phyloP scores from a whole-genome alignment of 495 filamentous ascomycete genomes.

The Collariella sp. region DNA sequence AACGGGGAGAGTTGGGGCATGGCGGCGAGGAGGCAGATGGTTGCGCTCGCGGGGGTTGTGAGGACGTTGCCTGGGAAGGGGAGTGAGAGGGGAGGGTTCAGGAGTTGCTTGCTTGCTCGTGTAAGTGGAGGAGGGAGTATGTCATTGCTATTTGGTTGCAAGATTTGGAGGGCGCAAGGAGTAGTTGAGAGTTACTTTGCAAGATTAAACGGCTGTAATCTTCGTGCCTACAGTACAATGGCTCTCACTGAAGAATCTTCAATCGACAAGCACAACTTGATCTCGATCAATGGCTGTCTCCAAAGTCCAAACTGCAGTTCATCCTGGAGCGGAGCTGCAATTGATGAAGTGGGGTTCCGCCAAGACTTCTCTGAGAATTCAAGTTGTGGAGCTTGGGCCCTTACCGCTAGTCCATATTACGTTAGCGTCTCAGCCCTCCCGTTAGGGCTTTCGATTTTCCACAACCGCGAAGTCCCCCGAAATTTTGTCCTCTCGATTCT shows the following conservation, averaged over 20 bases:
- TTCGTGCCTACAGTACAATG: no score
- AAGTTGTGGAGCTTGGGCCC: conserved; percentile 11
- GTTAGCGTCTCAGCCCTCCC: conserved; percentile 10
- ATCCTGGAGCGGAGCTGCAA: neutral
- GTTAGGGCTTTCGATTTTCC: conserved; percentile 29
- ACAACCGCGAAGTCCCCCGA: conserved; percentile 22
- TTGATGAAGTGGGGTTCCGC: neutral
- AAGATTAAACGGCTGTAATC: no score
- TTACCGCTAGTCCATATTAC: neutral
- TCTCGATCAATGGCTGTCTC: neutral
- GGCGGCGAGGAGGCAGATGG: conserved; percentile 27
- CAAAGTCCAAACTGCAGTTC: neutral
- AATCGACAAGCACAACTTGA: neutral
- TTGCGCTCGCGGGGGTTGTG: conserved; percentile 26
- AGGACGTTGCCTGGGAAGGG: conserved; percentile 17
- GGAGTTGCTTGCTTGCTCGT: neutral
- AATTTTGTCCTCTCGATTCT: conserved; percentile 20
- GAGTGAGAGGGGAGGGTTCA: neutral
- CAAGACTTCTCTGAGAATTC: neutral
- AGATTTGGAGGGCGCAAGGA: neutral
- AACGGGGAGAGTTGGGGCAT: conserved; percentile 29
- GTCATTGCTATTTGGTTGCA: neutral
- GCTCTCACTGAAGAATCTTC: no score
- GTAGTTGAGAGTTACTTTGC: neutral
- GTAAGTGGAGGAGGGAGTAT: neutral